Evolutionary conservation across 2,329 filamentous ascomycete genomes (phyloP), one percentile per base, ranked within the genome.

Genomic region (Trichoderma polysporum): DNA sequence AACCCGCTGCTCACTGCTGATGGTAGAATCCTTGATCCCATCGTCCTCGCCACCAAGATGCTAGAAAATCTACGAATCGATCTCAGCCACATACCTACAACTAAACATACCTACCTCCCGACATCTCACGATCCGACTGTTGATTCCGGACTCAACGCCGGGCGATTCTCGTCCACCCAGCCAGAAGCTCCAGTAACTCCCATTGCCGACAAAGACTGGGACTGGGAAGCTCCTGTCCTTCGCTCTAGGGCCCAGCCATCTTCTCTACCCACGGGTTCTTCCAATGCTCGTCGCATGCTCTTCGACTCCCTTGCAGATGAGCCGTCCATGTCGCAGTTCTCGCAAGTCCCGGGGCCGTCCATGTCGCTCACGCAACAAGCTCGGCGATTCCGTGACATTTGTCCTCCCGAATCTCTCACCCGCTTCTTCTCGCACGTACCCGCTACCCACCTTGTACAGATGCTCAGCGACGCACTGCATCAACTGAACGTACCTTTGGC

Each of bases 21-120:
- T 68, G 94, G 94, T 71, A 88, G 85, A 70, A 85, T 94, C 37
- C 86, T 86, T 12, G 92, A 98, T 73, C 92, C 92, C 1, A 82
- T 98, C 69, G 87, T 88, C 64, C 84, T 99, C 54, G 95, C 95
- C n/a, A 97, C 95, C 0, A 89, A 92, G 75, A 97, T 99, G 92
- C 89, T 99, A 64, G 92, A 97, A 76, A 91, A 89, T 65, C 86
- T 99, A 17, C 91, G 88, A 70, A 97, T 99, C 76, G 92, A 97
- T 78, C 94, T 98, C 75, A 89, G 85, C 62, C 86, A 91, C 72
- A 83, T 87, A 68, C 88, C 90, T 1, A 82, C 86, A 4, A 80
- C 84, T 10, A 83, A 82, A 22, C 50, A 53, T 5, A 66, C 68
- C 1, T 67, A 58, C 45, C 52, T 75, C 58, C 70, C 70, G 31